Percentiles rank a stretch among this genome's conserved stretches.
Evolutionary conservation across 768 basidiomycete species (phyloP).

Genomic region (Auriscalpium orientale): DNA sequence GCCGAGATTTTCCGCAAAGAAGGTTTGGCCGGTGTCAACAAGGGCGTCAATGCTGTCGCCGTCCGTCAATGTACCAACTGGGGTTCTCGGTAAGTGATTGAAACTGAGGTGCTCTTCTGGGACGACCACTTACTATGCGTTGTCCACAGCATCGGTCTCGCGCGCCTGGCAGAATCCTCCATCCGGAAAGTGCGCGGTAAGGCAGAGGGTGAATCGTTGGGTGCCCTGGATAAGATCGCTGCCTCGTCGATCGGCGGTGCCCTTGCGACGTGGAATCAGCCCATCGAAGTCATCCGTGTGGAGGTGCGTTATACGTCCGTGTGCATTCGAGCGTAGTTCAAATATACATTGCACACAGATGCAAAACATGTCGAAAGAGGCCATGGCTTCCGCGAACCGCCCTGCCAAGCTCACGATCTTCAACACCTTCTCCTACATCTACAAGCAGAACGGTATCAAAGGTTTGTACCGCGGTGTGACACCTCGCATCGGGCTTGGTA

Average conservation of each 20-base stretch:
- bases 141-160: conserved; percentile 80
- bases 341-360: conserved; percentile 44
- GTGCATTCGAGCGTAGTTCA: neutral
- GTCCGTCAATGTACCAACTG: conserved; percentile 91
- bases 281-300: conserved; percentile 94
- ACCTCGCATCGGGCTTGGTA: conserved; percentile 90
- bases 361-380: conserved; percentile 94
- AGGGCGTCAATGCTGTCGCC: conserved; percentile 95
- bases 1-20: conserved; percentile 90
- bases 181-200: conserved; percentile 79
- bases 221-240: conserved; percentile 79
- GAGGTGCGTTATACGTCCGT: conserved; percentile 47
- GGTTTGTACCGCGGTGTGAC: conserved; percentile 97
- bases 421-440: conserved; percentile 90
- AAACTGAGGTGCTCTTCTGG: neutral
- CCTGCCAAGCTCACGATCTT: conserved; percentile 88
- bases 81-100: conserved; percentile 66
- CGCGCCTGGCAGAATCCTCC: conserved; percentile 77
- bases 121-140: conserved; percentile 6
- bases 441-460: conserved; percentile 92
- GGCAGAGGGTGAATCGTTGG: conserved; percentile 63
- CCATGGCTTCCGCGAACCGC: conserved; percentile 59
- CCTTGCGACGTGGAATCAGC: conserved; percentile 98
- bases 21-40: conserved; percentile 94
- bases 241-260: conserved; percentile 90